These are phyloP conservation scores for Achaetomium macrosporum DNA, from an alignment of 2,329 filamentous ascomycete species.

Conservation along the genomic window DNA sequence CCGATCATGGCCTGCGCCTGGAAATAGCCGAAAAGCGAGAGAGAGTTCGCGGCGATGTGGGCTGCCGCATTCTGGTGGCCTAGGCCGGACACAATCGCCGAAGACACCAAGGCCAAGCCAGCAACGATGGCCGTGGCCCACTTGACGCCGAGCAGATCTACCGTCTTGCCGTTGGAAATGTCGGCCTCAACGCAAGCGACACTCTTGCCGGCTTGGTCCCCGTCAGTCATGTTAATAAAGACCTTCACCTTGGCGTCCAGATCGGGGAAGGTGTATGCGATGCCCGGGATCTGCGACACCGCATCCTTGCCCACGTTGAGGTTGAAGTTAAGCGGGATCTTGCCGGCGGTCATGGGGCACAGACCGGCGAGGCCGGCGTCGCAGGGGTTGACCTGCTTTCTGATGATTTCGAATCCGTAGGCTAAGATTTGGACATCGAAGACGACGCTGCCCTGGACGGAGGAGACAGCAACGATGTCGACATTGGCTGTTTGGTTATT, in stretches of 20 bases:
- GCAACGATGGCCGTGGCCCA: constrained; percentile 88
- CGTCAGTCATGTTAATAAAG: constrained; percentile 67
- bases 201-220: constrained; percentile 42
- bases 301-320: constrained; percentile 52
- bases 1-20: constrained; percentile 90
- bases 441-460: constrained; percentile 73
- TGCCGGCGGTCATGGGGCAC: constrained; percentile 85
- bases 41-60: constrained; percentile 86
- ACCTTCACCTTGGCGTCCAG: constrained; percentile 80
- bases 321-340: constrained; percentile 71
- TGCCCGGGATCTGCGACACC: constrained; percentile 64
- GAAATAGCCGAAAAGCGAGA: constrained; percentile 93
- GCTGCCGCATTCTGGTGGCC: constrained; percentile 92
- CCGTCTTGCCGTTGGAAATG: constrained; percentile 87
- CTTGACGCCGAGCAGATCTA: constrained; percentile 80
- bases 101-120: constrained; percentile 74
- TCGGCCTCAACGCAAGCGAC: constrained; percentile 84
- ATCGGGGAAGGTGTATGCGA: constrained; percentile 86
- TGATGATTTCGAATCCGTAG: constrained; percentile 73
- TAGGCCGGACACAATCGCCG: constrained; percentile 81
- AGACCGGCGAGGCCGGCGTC: constrained; percentile 62
- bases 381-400: constrained; percentile 70
- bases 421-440: constrained; percentile 72
- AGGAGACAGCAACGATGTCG: constrained; percentile 73
- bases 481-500: constrained; percentile 66